Base-by-base conservation (phyloP, 352 stramenopile species). In the Globisporangium emineosum region DNA sequence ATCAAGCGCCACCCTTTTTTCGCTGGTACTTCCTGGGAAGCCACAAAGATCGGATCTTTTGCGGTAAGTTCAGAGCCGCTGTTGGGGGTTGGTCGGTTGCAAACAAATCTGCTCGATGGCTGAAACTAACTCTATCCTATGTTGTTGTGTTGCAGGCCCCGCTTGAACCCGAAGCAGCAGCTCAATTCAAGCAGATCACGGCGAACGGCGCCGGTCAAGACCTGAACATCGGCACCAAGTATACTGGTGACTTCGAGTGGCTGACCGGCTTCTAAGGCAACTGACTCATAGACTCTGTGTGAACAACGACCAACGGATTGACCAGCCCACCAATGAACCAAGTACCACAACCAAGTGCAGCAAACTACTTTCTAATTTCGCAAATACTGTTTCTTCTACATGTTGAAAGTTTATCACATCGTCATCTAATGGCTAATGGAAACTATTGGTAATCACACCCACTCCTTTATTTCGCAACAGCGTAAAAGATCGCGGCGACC, bases 1-100 rank as follows among this genome's bases (percentile, higher is more conserved):
- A 91, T 94, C 35, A 91, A 93, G 65, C 86, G 84, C 43, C 86
- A 94, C 57, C 54, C 83, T 12, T 96, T 96, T 60, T 96, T 96
- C 57, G 77, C 86, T 65, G 84, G 84, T 42, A 91, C 84, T 2
- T 83, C 83, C 30, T 96, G 87, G 87, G 83, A 93, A 55, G 80
- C 84, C 15, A 92, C 84, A 3, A 92, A 93, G 65, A 80, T 79
- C 30, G 84, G 83, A 60, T 91, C 84, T 8, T 91, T 94, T 61
- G 80, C 79, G 68, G 86, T 94, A 76, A 30, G 79, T 19, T 42
- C 9, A 47, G 40, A 47, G 10, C 6, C 2, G 7, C 17, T 47
- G 6, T 47, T 47, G 7, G 4, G 19, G 23, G 17, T 9, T 9
- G 8, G 40, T 10, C 9, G 19, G 40, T 21, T 9, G 40, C 6